phyloP scores from a whole-genome alignment of 2,329 filamentous ascomycete species.

The Sporothrix inflata region DNA sequence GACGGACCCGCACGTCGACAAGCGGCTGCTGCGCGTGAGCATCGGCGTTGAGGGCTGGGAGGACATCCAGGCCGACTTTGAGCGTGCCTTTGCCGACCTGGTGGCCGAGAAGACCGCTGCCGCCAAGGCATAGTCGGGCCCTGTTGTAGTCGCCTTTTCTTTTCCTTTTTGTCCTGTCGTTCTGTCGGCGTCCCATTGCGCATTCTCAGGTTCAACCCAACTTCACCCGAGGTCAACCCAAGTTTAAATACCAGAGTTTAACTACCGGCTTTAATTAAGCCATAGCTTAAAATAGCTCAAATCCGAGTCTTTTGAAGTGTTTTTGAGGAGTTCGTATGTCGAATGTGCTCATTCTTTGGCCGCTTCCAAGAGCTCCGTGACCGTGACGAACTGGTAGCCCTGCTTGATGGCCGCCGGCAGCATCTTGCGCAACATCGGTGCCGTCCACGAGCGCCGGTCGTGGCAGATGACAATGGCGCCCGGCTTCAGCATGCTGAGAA shows the following conservation, averaged over 20 bases:
- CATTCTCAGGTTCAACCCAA: neutral
- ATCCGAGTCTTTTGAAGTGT: neutral
- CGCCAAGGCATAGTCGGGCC: neutral
- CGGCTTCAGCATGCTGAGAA: slow-evolving; percentile 76
- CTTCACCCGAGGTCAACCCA: slow-evolving; percentile 3
- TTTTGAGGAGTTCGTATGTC: too few species aligned
- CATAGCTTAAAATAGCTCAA: neutral
- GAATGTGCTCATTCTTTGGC: neutral
- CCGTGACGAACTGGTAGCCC: slow-evolving; percentile 72
- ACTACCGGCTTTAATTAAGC: too few species aligned
- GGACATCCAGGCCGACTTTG: slow-evolving; percentile 77
- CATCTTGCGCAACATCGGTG: slow-evolving; percentile 74
- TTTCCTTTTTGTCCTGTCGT: neutral
- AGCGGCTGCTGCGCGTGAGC: slow-evolving; percentile 75
- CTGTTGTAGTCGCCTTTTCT: neutral
- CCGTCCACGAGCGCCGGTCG: slow-evolving; percentile 81
- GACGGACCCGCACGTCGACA: slow-evolving; percentile 75
- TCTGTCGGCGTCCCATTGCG: neutral
- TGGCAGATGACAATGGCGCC: slow-evolving; percentile 86
- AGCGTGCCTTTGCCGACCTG: slow-evolving; percentile 66
- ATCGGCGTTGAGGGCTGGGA: slow-evolving; percentile 85
- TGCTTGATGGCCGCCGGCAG: slow-evolving; percentile 70
- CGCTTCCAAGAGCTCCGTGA: slow-evolving; percentile 66
- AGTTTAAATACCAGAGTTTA: neutral
- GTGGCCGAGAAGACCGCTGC: slow-evolving; percentile 31